These are phyloP conservation scores for Zalaria sp. DNA, from an alignment of 2,329 filamentous ascomycete genomes.

Conservation along the genomic window DNA sequence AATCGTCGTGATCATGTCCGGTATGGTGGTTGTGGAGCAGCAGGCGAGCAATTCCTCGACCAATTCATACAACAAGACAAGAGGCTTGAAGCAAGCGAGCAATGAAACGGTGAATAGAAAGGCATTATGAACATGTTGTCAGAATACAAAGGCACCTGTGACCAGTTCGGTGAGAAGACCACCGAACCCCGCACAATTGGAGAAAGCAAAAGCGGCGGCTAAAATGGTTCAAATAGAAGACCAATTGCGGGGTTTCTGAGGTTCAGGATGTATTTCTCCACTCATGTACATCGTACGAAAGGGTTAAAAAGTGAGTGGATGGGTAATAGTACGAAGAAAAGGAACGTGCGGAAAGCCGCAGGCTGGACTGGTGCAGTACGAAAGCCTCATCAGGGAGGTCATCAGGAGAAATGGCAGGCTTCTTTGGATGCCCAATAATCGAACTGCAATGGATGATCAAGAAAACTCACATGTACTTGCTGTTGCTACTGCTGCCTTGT, in stretches of 20 bases:
- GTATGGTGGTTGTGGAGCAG: not conserved
- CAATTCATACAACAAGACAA: not conserved
- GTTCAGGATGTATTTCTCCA: not conserved
- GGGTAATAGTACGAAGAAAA: too few species aligned
- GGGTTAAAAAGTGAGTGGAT: not conserved
- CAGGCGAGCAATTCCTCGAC: not conserved
- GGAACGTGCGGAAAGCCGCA: too few species aligned
- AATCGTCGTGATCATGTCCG: not conserved
- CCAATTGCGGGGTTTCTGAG: not conserved
- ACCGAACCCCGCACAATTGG: not conserved
- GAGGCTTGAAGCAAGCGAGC: not conserved
- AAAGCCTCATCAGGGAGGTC: not conserved
- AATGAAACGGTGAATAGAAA: not conserved
- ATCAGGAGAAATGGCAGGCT: constrained; percentile 15
- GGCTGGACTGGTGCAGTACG: too few species aligned
- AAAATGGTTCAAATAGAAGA: not conserved
- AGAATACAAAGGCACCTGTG: not conserved
- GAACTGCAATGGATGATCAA: too few species aligned
- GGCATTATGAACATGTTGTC: not conserved
- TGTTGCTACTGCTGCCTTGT: too few species aligned
- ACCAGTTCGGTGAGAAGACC: not conserved
- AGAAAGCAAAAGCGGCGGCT: not conserved
- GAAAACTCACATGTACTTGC: too few species aligned
- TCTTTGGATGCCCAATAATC: too few species aligned
- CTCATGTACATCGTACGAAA: not conserved